Evolutionary conservation across 2,329 filamentous ascomycete genomes (phyloP).

Genomic region (Aspergillus piperis): DNA sequence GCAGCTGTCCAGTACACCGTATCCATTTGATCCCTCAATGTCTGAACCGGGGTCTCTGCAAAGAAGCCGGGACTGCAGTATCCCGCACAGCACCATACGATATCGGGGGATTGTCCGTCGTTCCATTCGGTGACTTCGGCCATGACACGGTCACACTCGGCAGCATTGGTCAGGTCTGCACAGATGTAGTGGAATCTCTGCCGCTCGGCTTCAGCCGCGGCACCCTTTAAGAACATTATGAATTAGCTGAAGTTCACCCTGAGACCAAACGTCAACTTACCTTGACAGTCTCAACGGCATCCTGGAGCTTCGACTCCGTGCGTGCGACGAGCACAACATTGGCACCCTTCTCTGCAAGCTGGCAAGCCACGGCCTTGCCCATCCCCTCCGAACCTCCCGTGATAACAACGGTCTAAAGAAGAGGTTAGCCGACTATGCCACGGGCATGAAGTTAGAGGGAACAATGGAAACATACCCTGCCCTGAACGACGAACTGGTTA

Average conservation of each 20-base stretch:
- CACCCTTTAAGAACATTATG: constrained; percentile 49
- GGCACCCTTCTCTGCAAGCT: constrained; percentile 80
- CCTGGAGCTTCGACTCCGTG: constrained; percentile 71
- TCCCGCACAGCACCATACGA: constrained; percentile 91
- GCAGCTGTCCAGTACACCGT: constrained; percentile 86
- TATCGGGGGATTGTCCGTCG: constrained; percentile 68
- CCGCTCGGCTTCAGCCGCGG: constrained; percentile 62
- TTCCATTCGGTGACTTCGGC: constrained; percentile 78
- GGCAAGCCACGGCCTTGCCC: constrained; percentile 72
- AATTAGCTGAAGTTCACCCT: not conserved
- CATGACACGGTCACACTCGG: constrained; percentile 71
- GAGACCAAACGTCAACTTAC: constrained; percentile 42
- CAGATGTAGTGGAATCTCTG: constrained; percentile 84
- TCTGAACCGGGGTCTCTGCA: constrained; percentile 68
- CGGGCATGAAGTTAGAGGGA: not conserved
- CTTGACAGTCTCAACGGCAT: constrained; percentile 66
- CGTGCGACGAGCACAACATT: constrained; percentile 84
- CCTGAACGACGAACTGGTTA: constrained; percentile 81
- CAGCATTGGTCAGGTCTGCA: constrained; percentile 73
- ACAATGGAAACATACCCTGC: constrained; percentile 62
- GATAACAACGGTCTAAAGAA: constrained; percentile 73
- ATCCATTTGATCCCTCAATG: constrained; percentile 79
- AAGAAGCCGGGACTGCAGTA: constrained; percentile 73
- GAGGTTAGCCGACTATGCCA: constrained; percentile 1
- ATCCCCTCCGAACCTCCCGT: constrained; percentile 94